Conservation (phyloP, 2,329 filamentous ascomycete species). For the Gaeumannomyces sp. region DNA sequence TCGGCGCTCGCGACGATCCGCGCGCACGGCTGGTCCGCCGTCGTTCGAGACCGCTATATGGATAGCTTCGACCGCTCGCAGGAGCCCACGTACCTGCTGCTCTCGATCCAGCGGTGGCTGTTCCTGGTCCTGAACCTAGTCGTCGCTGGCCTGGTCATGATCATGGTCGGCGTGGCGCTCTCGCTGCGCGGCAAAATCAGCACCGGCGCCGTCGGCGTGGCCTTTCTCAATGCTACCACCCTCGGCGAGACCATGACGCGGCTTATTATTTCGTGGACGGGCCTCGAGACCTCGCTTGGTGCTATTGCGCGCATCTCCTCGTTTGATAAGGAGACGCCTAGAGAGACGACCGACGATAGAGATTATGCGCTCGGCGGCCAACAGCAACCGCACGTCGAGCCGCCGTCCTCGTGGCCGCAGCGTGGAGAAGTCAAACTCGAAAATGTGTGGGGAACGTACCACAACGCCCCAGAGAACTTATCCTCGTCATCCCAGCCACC, state of each 20-base stretch:
- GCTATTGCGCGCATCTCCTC: constrained; percentile 48
- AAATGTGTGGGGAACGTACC: constrained; percentile 10
- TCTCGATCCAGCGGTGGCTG: constrained; percentile 53
- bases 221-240: constrained; percentile 10
- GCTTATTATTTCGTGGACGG: constrained; percentile 43
- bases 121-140: constrained; percentile 41
- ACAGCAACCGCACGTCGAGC: background rate
- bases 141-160: constrained; percentile 35
- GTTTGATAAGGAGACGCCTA: constrained; percentile 37
- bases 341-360: constrained; percentile 25
- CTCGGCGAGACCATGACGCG: constrained; percentile 34
- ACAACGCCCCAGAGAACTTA: background rate
- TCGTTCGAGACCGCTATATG: constrained; percentile 30
- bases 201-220: constrained; percentile 10
- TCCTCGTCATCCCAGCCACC: background rate
- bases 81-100: constrained; percentile 50
- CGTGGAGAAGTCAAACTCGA: constrained; percentile 10
- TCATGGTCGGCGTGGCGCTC: constrained; percentile 38
- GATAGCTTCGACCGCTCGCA: constrained; percentile 50
- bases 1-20: constrained; percentile 49
- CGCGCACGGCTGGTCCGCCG: constrained; percentile 46
- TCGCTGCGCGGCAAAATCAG: background rate
- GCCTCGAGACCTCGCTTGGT: constrained; percentile 51
- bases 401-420: constrained; percentile 10
- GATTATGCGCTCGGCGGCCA: constrained; percentile 10